phyloP scores from a whole-genome alignment of 2,329 filamentous ascomycete genomes.

The Epichloe uncinata region DNA sequence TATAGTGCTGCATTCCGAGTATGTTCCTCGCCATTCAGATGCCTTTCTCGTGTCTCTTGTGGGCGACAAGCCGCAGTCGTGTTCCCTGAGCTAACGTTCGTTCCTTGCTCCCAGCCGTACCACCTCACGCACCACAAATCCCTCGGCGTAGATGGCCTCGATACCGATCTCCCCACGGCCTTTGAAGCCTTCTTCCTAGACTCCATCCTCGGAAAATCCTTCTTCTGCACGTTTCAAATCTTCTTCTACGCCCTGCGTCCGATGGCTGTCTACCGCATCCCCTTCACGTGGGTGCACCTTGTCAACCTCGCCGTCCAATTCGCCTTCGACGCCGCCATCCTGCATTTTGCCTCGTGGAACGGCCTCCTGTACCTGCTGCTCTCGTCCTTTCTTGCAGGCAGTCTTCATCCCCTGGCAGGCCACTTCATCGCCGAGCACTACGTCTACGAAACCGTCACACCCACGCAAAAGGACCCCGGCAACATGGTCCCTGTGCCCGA shows the following conservation, averaged over 20 bases:
- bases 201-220: constrained; percentile 89
- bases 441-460: constrained; percentile 54
- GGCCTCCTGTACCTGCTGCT: constrained; percentile 73
- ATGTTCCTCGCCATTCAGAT: constrained; percentile 18
- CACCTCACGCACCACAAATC: constrained; percentile 99
- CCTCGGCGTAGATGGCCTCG: constrained; percentile 86
- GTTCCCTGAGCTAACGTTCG: background rate
- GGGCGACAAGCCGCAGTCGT: background rate
- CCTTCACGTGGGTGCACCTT: constrained; percentile 72
- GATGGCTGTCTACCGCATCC: constrained; percentile 84
- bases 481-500: constrained; percentile 64
- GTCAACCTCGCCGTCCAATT: constrained; percentile 71
- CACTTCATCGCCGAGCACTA: constrained; percentile 99
- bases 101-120: constrained; percentile 51
- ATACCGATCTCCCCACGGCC: constrained; percentile 88
- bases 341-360: constrained; percentile 45
- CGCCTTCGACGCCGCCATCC: constrained; percentile 59
- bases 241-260: constrained; percentile 95
- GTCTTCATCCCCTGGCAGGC: constrained; percentile 83
- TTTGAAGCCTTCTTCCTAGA: constrained; percentile 88
- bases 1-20: constrained; percentile 93
- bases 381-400: constrained; percentile 86
- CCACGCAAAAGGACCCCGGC: constrained; percentile 40
- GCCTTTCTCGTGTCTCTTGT: background rate
- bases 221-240: constrained; percentile 99